A percentile compares a stretch with the other conserved stretches of the same genome.
Evolutionary conservation across 345 rosid genomes (phyloP).

Genomic region (Populus nigra): DNA sequence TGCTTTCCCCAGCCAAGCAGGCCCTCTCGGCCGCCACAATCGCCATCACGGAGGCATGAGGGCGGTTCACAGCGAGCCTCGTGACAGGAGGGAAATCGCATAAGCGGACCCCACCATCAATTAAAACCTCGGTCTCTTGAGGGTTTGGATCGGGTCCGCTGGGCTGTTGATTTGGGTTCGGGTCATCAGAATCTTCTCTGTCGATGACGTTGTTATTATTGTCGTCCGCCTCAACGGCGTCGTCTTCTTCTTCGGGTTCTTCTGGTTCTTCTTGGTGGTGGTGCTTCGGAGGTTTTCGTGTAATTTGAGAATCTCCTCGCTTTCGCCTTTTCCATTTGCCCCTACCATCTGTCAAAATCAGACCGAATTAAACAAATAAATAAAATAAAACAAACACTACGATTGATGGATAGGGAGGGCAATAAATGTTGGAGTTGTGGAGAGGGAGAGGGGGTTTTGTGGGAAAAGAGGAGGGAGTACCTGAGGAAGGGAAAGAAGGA

Average conservation of each 20-base stretch:
- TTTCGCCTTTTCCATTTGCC: constrained; percentile 82
- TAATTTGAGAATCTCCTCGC: constrained; percentile 57
- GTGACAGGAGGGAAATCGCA: constrained; percentile 68
- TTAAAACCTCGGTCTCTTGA: constrained; percentile 50
- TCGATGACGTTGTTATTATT: constrained; percentile 5
- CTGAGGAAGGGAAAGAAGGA: constrained; percentile 57
- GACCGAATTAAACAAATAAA: background rate
- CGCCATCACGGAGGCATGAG: constrained; percentile 61
- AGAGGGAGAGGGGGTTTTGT: constrained; percentile 8
- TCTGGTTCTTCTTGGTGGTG: constrained; percentile 34
- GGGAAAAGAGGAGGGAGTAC: constrained; percentile 24
- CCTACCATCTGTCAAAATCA: constrained; percentile 47
- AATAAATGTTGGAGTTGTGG: background rate
- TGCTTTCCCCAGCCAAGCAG: constrained; percentile 46
- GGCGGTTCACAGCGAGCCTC: constrained; percentile 61
- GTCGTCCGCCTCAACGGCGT: constrained; percentile 38
- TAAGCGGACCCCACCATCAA: constrained; percentile 56
- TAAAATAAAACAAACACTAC: background rate
- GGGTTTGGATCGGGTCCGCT: constrained; percentile 48
- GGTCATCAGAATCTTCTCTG: constrained; percentile 35
- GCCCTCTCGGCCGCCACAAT: constrained; percentile 66
- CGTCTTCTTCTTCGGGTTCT: constrained; percentile 50
- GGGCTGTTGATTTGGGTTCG: constrained; percentile 26
- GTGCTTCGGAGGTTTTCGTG: constrained; percentile 38
- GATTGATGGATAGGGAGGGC: too few species aligned